Conservation (phyloP, 2,329 filamentous ascomycete genomes). For the Fusarium buharicum region DNA sequence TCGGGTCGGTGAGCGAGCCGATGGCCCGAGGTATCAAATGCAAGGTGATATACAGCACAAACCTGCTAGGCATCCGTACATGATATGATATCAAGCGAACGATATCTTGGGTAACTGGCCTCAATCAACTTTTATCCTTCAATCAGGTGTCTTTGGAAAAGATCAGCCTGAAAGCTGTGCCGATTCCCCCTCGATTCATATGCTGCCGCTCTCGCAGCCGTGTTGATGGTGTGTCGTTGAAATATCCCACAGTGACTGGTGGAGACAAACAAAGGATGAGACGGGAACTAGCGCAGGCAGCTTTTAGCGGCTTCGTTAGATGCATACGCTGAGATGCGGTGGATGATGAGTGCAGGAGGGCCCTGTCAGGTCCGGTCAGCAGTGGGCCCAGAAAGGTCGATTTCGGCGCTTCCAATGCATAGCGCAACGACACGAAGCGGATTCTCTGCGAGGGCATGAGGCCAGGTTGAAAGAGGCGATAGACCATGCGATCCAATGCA, state of each 20-base stretch:
- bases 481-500: slow-evolving; percentile 12
- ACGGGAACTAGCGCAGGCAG: slow-evolving; percentile 48
- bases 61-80: not conserved
- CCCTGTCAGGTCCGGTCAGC: slow-evolving; percentile 8
- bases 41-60: slow-evolving; percentile 1
- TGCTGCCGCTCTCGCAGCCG: slow-evolving; percentile 35
- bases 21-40: slow-evolving; percentile 14
- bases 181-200: slow-evolving; percentile 6
- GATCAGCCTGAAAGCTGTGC: slow-evolving; percentile 13
- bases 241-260: slow-evolving; percentile 40
- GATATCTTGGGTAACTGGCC: not conserved
- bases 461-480: slow-evolving; percentile 16
- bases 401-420: slow-evolving; percentile 21
- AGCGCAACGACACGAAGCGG: slow-evolving; percentile 17
- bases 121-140: not conserved
- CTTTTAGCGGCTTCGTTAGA: slow-evolving; percentile 45
- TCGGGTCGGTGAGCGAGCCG: slow-evolving; percentile 30
- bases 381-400: slow-evolving; percentile 28
- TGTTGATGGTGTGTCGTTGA: slow-evolving; percentile 46
- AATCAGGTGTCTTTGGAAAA: slow-evolving; percentile 10
- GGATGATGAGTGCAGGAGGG: slow-evolving; percentile 14
- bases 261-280: slow-evolving; percentile 23
- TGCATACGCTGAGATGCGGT: slow-evolving; percentile 42
- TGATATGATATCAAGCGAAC: not conserved
- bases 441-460: slow-evolving; percentile 21